phyloP scores from a whole-genome alignment of 768 basidiomycete genomes.

The Phallus indusiatus region DNA sequence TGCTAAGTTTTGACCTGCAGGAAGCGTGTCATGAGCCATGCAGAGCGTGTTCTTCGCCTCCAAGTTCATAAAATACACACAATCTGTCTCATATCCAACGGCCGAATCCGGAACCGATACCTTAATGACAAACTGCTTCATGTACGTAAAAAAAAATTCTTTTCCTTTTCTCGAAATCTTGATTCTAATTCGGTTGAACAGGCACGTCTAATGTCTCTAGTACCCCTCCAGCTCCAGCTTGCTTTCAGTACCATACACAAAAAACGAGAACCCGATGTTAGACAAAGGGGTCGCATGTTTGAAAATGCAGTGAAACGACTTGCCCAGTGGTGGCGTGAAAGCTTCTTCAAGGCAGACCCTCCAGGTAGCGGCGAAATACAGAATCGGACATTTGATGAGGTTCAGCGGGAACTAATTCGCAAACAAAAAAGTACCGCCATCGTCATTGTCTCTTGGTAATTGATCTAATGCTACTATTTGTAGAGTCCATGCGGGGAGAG shows the following conservation, averaged over 20 bases:
- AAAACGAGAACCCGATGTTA: slow-evolving; percentile 67
- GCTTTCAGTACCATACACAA: slow-evolving; percentile 77
- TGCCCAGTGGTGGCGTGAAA: slow-evolving; percentile 73
- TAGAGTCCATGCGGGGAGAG: neutral
- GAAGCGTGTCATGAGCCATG: slow-evolving; percentile 38
- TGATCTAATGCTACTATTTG: neutral
- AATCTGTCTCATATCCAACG: slow-evolving; percentile 67
- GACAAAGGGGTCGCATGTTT: slow-evolving; percentile 79
- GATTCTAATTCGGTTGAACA: slow-evolving; percentile 22
- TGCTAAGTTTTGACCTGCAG: slow-evolving; percentile 22
- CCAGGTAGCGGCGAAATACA: slow-evolving; percentile 52
- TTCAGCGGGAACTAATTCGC: slow-evolving; percentile 29
- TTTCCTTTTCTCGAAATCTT: neutral
- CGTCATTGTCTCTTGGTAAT: slow-evolving; percentile 11
- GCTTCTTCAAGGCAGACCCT: slow-evolving; percentile 55
- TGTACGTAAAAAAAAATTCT: slow-evolving; percentile 40
- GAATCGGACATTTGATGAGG: slow-evolving; percentile 68
- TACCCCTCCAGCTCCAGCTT: slow-evolving; percentile 72
- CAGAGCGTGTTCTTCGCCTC: slow-evolving; percentile 66
- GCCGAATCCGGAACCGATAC: slow-evolving; percentile 70
- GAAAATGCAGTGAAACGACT: slow-evolving; percentile 70
- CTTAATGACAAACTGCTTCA: slow-evolving; percentile 76
- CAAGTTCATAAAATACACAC: slow-evolving; percentile 88
- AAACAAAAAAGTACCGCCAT: slow-evolving; percentile 19
- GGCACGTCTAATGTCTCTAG: slow-evolving; percentile 84